Base-by-base conservation (phyloP, 2,329 filamentous ascomycete genomes). In the Xylariaceae sp. region DNA sequence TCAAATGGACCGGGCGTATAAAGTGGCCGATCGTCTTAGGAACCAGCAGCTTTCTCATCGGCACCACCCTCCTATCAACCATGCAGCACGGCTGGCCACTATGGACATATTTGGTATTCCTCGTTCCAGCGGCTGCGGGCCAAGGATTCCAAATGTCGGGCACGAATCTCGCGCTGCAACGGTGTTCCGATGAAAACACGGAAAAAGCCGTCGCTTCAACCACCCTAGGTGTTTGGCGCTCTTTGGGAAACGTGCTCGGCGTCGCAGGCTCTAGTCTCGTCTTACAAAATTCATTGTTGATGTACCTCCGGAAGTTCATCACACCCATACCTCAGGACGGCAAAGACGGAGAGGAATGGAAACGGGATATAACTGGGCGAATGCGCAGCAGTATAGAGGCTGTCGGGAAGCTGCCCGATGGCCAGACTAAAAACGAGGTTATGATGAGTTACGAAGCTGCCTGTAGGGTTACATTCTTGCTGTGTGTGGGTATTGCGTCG, bases 171-270 rank as follows among this genome's bases (percentile, higher is more conserved):
- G 77, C 80, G 13, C 72, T 88, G 1, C 77, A 89, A 18, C 81
- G 80, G 1, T 78, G 79, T 1, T 82, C 79, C 41, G 69, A 76
- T 5, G 82, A 86, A 62, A 64, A 73, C 5, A 28, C 22, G 7
- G 82, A 87, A 28, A 84, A 88, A 66, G 86, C 86, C 13, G 83
- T 88, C 39, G 83, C 84, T 12, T 88, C 87, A 1, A 83, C 80
- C 48, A 90, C 88, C 0, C 72, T 92, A 54, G 79, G 87, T 16
- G 72, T 92, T 16, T 90, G 86, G 82, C 79, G 88, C 49, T 83
- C 81, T 52, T 69, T 92, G 5, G 89, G 88, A 6, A 80, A 79
- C 50, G 87, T 92, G 1, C 76, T 91, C 63, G 89, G 88, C n/a
- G 81, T 92, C 42, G 83, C 88, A 1, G 73, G 79, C 47, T 88